These are phyloP conservation scores for Lactifluus hygrophoroides DNA, from an alignment of 768 basidiomycete species.

Conservation along the genomic window DNA sequence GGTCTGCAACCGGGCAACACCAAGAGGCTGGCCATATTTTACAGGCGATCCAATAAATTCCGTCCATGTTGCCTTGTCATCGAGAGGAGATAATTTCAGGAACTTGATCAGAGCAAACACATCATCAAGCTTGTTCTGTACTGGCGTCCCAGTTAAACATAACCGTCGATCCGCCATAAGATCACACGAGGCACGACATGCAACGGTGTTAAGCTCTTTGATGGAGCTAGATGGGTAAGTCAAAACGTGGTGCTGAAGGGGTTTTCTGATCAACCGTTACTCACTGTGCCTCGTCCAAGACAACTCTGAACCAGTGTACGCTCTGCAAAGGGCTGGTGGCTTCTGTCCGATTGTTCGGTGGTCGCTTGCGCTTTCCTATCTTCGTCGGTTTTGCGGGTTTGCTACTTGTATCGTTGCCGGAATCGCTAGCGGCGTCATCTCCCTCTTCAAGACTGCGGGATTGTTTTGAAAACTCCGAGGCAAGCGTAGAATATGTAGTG, in stretches of 20 bases:
- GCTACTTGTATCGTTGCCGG: constrained; percentile 52
- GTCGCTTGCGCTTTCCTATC: constrained; percentile 30
- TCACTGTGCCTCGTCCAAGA: constrained; percentile 92
- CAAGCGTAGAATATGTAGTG: constrained; percentile 93
- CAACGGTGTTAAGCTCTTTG: constrained; percentile 92
- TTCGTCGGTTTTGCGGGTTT: constrained; percentile 62
- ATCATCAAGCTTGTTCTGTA: constrained; percentile 98
- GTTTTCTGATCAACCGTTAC: constrained; percentile 28
- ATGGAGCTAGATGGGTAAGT: constrained; percentile 57
- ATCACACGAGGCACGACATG: constrained; percentile 91
- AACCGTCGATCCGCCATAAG: constrained; percentile 87
- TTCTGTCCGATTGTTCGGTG: constrained; percentile 36
- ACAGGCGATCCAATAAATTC: constrained; percentile 89
- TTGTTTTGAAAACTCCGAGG: constrained; percentile 92
- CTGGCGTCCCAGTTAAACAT: constrained; percentile 95
- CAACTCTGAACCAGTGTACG: constrained; percentile 93
- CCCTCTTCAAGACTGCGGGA: constrained; percentile 57
- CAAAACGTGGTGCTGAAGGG: neutral
- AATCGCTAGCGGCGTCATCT: constrained; percentile 59
- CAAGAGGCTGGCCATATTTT: constrained; percentile 83
- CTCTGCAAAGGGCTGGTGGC: constrained; percentile 79
- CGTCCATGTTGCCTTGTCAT: constrained; percentile 90
- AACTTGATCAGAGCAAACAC: constrained; percentile 97
- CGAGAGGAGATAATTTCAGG: constrained; percentile 81
- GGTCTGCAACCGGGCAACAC: constrained; percentile 87